Evolutionary conservation across 495 filamentous ascomycete genomes (phyloP).

Genomic region (Friedmanniomyces simplex): DNA sequence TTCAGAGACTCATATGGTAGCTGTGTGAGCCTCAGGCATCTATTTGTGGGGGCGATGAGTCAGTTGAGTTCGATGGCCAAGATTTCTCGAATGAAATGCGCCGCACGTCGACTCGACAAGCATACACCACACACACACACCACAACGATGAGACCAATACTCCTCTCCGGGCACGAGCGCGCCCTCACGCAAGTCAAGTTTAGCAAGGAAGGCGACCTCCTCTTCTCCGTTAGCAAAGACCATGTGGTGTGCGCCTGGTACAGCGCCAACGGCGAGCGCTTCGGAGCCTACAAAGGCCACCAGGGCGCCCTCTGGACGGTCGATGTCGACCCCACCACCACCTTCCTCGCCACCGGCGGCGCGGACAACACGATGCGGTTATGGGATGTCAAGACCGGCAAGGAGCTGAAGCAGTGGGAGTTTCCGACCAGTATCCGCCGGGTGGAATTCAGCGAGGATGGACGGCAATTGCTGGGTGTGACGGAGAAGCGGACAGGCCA

Average conservation of each 20-base stretch:
- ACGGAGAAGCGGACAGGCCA: conserved; percentile 97
- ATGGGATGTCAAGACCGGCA: conserved; percentile 92
- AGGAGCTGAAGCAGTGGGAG: conserved; percentile 90
- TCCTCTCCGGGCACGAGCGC: conserved; percentile 94
- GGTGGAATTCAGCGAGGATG: conserved; percentile 91
- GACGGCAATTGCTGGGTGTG: conserved; percentile 74
- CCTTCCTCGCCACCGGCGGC: conserved; percentile 84
- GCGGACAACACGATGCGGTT: conserved; percentile 97
- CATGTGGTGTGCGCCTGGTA: conserved; percentile 91
- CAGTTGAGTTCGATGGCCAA: background rate
- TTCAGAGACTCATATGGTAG: too few relatives aligned
- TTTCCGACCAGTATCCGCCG: conserved; percentile 93
- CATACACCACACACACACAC: background rate
- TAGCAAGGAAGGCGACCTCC: conserved; percentile 90
- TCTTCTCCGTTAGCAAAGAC: conserved; percentile 97
- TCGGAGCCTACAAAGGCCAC: conserved; percentile 94
- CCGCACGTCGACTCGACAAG: background rate
- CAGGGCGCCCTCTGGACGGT: conserved; percentile 97
- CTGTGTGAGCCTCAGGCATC: too few relatives aligned
- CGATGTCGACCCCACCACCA: conserved; percentile 89
- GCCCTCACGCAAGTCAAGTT: conserved; percentile 98
- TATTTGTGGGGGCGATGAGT: background rate
- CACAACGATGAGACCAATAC: conserved; percentile 74
- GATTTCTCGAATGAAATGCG: background rate
- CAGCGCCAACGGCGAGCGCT: conserved; percentile 44